A percentile compares a stretch with the other conserved stretches of the same genome.
Conservation (phyloP, 164 flowering plant species). For the Macadamia integrifolia region DNA sequence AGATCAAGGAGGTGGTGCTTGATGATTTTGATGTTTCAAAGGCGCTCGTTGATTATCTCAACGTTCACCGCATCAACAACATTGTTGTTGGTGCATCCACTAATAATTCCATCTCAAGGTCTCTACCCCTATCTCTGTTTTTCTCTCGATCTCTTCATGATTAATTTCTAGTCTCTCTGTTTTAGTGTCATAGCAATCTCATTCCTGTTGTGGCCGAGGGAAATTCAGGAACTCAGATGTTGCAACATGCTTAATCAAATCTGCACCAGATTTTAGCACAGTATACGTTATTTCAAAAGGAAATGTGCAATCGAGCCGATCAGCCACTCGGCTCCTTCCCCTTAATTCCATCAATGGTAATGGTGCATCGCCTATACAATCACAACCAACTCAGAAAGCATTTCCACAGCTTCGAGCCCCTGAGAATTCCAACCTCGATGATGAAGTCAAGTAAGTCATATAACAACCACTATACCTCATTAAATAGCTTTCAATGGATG, state of each 20-base stretch:
- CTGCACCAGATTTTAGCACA: conserved; percentile 70
- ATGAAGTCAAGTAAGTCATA: conserved; percentile 4
- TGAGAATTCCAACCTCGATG: conserved; percentile 11
- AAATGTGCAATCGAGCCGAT: conserved; percentile 35
- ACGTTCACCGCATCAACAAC: conserved; percentile 28
- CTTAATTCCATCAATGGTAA: background rate
- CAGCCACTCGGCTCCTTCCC: conserved; percentile 37
- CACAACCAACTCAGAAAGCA: conserved; percentile 10
- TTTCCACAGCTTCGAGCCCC: conserved; percentile 1
- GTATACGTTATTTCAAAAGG: conserved; percentile 70
- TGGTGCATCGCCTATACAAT: conserved; percentile 33
- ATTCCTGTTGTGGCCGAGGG: conserved; percentile 22
- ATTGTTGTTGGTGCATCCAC: conserved; percentile 66
- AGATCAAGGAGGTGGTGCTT: conserved; percentile 54
- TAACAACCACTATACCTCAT: no score
- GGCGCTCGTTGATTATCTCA: conserved; percentile 48
- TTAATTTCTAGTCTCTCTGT: background rate
- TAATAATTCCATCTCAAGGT: conserved; percentile 51
- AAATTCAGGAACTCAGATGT: conserved; percentile 55
- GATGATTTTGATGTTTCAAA: conserved; percentile 54
- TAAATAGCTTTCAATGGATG: no score
- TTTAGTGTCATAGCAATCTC: background rate
- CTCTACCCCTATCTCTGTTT: background rate
- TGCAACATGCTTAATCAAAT: conserved; percentile 33
- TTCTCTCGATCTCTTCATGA: background rate